Percentiles rank a stretch among this genome's conserved stretches.
phyloP scores from a whole-genome alignment of 148 eudicot species.

The Rhododendron ovatum region DNA sequence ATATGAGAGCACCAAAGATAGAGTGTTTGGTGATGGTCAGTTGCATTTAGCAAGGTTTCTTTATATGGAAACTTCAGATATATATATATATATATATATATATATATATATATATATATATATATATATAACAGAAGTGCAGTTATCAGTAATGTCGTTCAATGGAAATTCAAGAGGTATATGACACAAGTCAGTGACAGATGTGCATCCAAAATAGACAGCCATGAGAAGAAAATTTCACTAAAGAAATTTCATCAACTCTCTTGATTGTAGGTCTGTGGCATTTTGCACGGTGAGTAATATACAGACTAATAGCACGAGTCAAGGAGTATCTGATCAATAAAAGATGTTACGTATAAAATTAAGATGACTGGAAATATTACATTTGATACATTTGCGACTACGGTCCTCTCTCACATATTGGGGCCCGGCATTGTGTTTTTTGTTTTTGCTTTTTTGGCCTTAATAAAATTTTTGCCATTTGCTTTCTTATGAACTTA shows the following conservation, averaged over 20 bases:
- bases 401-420: not conserved
- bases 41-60: not conserved
- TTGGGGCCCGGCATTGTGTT: not conserved
- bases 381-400: not conserved
- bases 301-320: not conserved
- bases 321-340: not conserved
- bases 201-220: not conserved
- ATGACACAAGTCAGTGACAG: not conserved
- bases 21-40: not conserved
- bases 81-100: no score
- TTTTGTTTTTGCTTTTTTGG: not conserved
- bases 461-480: not conserved
- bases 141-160: not conserved
- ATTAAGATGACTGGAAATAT: not conserved
- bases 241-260: not conserved
- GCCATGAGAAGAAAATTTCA: not conserved
- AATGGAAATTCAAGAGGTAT: not conserved
- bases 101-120: no score
- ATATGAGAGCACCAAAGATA: not conserved
- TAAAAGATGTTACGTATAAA: not conserved
- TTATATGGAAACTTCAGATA: not conserved
- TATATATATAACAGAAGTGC: no score
- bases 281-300: not conserved
- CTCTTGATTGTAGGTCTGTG: not conserved
- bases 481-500: no score